Evolutionary conservation across 1,139 yeast species (phyloP), one percentile per base, ranked within the genome.

Genomic region (Wickerhamomyces sp.): DNA sequence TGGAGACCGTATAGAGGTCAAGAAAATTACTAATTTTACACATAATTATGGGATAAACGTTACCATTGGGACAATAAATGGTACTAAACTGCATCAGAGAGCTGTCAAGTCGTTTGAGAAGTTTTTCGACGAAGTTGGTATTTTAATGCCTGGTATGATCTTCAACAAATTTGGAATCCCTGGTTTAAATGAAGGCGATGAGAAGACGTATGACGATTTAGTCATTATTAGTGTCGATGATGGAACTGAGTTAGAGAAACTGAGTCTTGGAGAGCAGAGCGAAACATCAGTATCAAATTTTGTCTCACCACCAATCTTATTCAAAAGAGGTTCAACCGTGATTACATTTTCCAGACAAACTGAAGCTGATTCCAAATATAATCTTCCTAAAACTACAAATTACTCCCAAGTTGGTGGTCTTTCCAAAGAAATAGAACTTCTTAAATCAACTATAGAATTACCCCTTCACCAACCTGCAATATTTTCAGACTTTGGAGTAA

Each of bases 401-500:
- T 81, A 77, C 47, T 56, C 68, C 2, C 68, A 73, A 20, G 78
- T 92, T 5, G 98, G 98, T 15, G 99, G 98, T 0, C 68, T 92
- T 28, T 48, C 66, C 0, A 72, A 73, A 40, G 90, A 88, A 51
- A 78, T 89, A 16, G 66, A 70, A 5, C 55, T 73, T 3, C 64
- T 92, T 21, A 72, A 79, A 42, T 74, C 84, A 8, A 78, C 90
- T 0, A 78, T 90, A 15, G 86, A 86, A 44, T 69, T 90, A 4
- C 97, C 99, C 0, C 68, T 92, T 28, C 78, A 82, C 46, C 78
- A 78, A 41, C 96, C 97, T 0, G 72, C 75, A 4, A 64, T 88
- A 28, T 92, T 89, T 53, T 70, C 81, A 8, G 80, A 86, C 40
- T 94, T 90, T 65, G 90, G 92, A n/a, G 84, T 90, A 33, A 72